Conservation (phyloP, 2,329 filamentous ascomycete genomes). For the Tetracladium maxilliforme region DNA sequence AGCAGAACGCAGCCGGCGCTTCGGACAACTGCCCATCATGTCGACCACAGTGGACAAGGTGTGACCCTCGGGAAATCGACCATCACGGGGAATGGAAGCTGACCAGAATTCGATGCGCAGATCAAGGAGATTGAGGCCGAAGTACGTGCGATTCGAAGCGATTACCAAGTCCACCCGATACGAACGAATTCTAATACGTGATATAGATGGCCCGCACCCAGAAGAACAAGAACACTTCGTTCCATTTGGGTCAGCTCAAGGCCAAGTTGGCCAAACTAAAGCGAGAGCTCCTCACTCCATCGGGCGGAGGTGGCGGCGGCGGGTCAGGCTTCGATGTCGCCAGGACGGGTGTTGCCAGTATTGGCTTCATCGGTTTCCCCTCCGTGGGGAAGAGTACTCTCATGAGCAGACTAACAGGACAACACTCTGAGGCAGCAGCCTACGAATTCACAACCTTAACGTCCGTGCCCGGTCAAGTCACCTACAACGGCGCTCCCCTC, state of each 20-base stretch:
- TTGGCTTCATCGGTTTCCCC: conserved; percentile 96
- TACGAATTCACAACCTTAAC: conserved; percentile 99
- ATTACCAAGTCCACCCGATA: conserved; percentile 5
- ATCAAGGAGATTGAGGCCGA: conserved; percentile 96
- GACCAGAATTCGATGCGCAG: conserved; percentile 31
- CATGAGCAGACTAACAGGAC: conserved; percentile 87
- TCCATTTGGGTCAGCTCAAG: conserved; percentile 90
- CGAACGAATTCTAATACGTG: conserved; percentile 7
- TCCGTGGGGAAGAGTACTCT: conserved; percentile 97
- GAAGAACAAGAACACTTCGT: conserved; percentile 93
- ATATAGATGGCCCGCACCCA: conserved; percentile 83
- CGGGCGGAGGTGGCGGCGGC: conserved; percentile 69
- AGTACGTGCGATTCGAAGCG: no score
- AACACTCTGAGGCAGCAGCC: conserved; percentile 91
- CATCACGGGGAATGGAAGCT: conserved; percentile 17
- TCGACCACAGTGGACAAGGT: conserved; percentile 96
- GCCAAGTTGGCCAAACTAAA: conserved; percentile 97
- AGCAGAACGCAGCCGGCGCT: no score
- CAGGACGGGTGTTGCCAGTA: conserved; percentile 89
- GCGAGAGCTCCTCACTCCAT: conserved; percentile 81
- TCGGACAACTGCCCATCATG: no score
- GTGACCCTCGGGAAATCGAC: conserved; percentile 10
- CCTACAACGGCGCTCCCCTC: conserved; percentile 93
- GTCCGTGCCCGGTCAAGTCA: conserved; percentile 88
- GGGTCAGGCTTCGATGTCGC: conserved; percentile 93